Base-by-base conservation (phyloP, 2,329 filamentous ascomycete genomes). In the Trematosphaeria pertusa region DNA sequence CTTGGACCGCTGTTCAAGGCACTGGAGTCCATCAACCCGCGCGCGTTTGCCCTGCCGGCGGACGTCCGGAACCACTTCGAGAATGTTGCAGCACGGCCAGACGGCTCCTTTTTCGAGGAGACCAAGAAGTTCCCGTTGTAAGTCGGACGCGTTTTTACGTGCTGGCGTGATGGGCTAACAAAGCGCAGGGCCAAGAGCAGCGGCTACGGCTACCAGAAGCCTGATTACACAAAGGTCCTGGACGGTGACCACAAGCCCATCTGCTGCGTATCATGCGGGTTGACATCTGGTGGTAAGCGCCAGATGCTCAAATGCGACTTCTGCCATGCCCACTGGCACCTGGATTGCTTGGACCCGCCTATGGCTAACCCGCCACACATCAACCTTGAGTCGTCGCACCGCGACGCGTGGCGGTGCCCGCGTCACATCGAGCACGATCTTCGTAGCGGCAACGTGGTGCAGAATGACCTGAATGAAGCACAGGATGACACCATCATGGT, bases 271-370 rank as follows among this genome's bases (percentile, higher is more conserved):
- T 76, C 78, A 34, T 97, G 93, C 74, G 82, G 88, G 55, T 80
- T 81, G 61, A 81, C 87, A 20, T 83, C 87, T 35, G 76, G 82
- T 43, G 75, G 76, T 53, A 81, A 81, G 59, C 84, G 88, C 30
- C 83, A 87, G 57, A 91, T 97, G 61, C 87, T 97, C 58, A 85
- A 88, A 35, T 99, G 93, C 76, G 91, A 91, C 71, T 84, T 82
- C 62, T 99, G 93, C 73, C 79, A 83, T 10, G 81, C 90, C 24
- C 82, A 87, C 65, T 99, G 92, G 88, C 94, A 99, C 75, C 78
- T 96, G 40, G 93, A 97, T 72, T 99, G 94, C 73, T 77, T 96
- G 12, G 87, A 95, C 65, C 89, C 91, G 20, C 92, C 93, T 24
- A 75, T 92, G 64, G 85, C 91, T 24, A 85, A 88, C 44, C 88